Conservation (phyloP, 2,329 filamentous ascomycete genomes). For the Colletotrichum scovillei region DNA sequence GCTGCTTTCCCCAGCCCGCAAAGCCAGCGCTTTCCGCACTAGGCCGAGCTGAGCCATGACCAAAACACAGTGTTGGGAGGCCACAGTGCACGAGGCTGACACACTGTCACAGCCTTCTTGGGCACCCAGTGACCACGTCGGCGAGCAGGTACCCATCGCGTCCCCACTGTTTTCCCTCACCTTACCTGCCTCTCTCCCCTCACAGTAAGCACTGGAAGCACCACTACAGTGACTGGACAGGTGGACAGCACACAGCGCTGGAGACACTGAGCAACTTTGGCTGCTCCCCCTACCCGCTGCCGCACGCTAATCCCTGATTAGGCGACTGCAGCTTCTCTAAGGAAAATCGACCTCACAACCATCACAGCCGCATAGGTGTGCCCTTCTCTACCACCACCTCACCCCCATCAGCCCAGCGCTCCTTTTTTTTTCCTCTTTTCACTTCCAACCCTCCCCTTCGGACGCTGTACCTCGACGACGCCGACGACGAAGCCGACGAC, state of each 20-base stretch:
- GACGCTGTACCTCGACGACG: conserved; percentile 11
- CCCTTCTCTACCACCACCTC: conserved; percentile 28
- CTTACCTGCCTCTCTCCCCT: conserved; percentile 1
- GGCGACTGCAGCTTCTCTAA: conserved; percentile 42
- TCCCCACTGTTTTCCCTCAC: conserved; percentile 28
- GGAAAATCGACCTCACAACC: conserved; percentile 42
- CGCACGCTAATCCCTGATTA: conserved; percentile 48
- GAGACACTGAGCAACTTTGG: conserved; percentile 1
- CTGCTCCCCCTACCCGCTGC: conserved; percentile 21
- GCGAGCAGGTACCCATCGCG: conserved; percentile 8
- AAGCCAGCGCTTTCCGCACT: not conserved
- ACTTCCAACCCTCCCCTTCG: not conserved
- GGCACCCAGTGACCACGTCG: conserved; percentile 23
- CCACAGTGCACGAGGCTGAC: not conserved
- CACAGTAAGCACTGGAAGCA: not conserved
- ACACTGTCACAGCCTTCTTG: conserved; percentile 24
- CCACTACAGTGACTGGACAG: too few relatives aligned
- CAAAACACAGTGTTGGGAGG: not conserved
- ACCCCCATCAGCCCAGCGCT: conserved; percentile 26
- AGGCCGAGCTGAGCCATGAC: not conserved
- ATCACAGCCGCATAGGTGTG: conserved; percentile 34
- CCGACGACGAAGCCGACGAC: not conserved
- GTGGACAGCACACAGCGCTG: conserved; percentile 5
- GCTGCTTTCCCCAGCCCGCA: not conserved
- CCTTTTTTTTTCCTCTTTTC: conserved; percentile 24